Evolutionary conservation across 768 basidiomycete genomes (phyloP).

Genomic region (Tephrocybe sp.): DNA sequence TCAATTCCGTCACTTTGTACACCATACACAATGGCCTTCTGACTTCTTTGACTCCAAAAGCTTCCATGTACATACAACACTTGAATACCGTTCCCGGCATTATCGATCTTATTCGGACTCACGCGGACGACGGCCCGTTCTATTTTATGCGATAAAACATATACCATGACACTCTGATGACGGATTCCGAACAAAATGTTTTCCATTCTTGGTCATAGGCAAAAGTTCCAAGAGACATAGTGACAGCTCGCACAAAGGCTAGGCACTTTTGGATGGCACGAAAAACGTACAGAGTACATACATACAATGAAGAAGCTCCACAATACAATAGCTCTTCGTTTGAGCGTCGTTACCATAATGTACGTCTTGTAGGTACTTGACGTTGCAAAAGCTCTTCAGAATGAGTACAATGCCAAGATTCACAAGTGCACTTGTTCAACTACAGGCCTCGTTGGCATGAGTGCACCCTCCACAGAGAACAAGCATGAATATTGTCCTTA

Average conservation of each 20-base stretch:
- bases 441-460: no score
- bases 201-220: constrained; percentile 7
- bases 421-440: no score
- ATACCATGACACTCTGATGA: background rate
- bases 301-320: background rate
- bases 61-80: constrained; percentile 3
- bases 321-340: background rate
- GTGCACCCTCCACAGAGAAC: no score
- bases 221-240: background rate
- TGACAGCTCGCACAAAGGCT: background rate
- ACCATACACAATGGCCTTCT: constrained; percentile 17
- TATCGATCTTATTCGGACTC: constrained; percentile 9
- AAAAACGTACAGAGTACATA: background rate
- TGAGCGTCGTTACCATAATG: background rate
- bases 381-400: no score
- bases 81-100: background rate
- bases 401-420: no score
- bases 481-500: no score
- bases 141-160: constrained; percentile 1
- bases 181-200: no score
- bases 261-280: background rate
- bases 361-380: no score
- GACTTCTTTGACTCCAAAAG: background rate
- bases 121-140: constrained; percentile 2
- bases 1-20: constrained; percentile 24